phyloP scores from a whole-genome alignment of 306 rosid genomes.

The Alnus glutinosa region DNA sequence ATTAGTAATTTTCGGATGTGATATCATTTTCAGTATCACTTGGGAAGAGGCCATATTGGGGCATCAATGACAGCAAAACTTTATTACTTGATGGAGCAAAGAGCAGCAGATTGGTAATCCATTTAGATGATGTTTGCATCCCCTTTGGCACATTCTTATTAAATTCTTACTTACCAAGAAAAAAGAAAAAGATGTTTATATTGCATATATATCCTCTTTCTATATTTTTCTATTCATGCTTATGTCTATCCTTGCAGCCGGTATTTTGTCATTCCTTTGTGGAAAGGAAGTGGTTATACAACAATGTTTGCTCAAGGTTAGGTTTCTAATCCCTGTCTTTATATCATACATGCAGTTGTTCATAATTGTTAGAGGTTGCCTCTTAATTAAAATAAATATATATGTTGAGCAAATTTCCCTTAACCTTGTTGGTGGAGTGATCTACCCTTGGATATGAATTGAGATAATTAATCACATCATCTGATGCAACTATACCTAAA shows the following conservation, averaged over 20 bases:
- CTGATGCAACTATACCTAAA: background rate
- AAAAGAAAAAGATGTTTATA: background rate
- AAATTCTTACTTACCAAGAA: background rate
- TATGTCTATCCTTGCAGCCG: conserved; percentile 52
- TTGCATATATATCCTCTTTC: background rate
- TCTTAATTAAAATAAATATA: background rate
- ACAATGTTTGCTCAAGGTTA: conserved; percentile 94
- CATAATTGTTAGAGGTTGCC: background rate
- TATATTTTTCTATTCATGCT: conserved; percentile 26
- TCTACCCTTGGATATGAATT: background rate
- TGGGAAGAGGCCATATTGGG: conserved; percentile 94
- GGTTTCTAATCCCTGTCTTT: conserved; percentile 30
- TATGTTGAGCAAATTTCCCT: background rate
- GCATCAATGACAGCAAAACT: conserved; percentile 78
- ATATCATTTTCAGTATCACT: conserved; percentile 61
- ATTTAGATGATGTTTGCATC: background rate
- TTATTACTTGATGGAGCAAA: conserved; percentile 71
- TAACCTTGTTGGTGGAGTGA: background rate
- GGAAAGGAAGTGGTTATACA: conserved; percentile 88
- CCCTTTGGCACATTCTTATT: background rate
- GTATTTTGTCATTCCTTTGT: conserved; percentile 83
- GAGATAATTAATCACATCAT: background rate
- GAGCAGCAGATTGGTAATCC: conserved; percentile 80
- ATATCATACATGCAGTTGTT: conserved; percentile 2
- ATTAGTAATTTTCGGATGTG: conserved; percentile 18